Evolutionary conservation across 2,329 filamentous ascomycete genomes (phyloP), one percentile per base, ranked within the genome.

Genomic region (Exophiala mesophila): DNA sequence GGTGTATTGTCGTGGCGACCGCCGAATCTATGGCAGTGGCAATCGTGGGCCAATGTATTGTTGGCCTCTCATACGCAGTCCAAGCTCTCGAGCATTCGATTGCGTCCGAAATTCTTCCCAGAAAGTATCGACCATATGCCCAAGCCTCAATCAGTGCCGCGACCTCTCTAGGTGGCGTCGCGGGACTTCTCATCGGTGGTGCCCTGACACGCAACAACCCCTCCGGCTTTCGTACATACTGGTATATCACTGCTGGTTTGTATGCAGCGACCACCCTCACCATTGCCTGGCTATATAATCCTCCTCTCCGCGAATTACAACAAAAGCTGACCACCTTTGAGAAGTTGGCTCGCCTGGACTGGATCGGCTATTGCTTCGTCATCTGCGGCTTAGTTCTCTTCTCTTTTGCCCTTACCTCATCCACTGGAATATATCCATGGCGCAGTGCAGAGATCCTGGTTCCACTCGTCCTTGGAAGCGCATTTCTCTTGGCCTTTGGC

Each of bases 71-170:
- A 10, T 17, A 36, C 12, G 19, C 13, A 7, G 33, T 18, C 6
- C 33, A 36, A 17, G 13, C 33, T 18, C 12, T 36, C 16, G 13
- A n/a, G 12, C 33, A 19, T 17, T 13, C 33, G 5, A 23, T 36
- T 18, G 33, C 33, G 5, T 36, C 33, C 5, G 33, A 36, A 18
- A 36, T 36, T 18, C 33, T 36, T 5, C 33, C 33, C 5, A 13
- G 33, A 5, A 18, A 23, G 13, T 18, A 19, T 23, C 16, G 33
- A 10, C 16, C 33, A 5, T 5, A 17, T 9, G 33, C 19, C 5
- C 33, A 36, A 17, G 33, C 33, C 5, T 18, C 16, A 9, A 36
- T 17, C 6, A 36, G 20, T 18, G 5, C 19, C 6, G 16, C 33
- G 5, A 17, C 19, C 6, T 5, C 15, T 5, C 5, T 36, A 5